Percentiles rank a stretch among this genome's conserved stretches.
These are phyloP conservation scores for Pseudogymnoascus sp. DNA, from an alignment of 2,329 filamentous ascomycete genomes.

Conservation along the genomic window DNA sequence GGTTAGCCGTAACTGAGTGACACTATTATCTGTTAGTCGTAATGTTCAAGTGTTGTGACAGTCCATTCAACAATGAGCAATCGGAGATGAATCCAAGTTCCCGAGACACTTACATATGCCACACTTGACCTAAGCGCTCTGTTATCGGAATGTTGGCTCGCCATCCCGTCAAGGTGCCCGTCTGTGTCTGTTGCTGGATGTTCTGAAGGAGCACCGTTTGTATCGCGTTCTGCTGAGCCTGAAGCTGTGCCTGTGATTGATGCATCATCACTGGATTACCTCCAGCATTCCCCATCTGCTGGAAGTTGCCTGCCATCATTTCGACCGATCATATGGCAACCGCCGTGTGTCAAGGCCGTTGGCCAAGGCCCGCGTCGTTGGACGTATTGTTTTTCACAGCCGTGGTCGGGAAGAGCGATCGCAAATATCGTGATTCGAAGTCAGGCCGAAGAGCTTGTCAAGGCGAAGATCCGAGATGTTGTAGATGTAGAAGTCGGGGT, in stretches of 20 bases:
- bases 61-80: background rate
- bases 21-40: slow-evolving; percentile 2
- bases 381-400: slow-evolving; percentile 1
- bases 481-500: slow-evolving; percentile 6
- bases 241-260: slow-evolving; percentile 1
- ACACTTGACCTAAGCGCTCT: slow-evolving; percentile 25
- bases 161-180: slow-evolving; percentile 22
- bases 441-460: background rate
- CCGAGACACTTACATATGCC: slow-evolving; percentile 25
- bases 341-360: background rate
- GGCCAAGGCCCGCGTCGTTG: slow-evolving; percentile 4
- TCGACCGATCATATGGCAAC: slow-evolving; percentile 15
- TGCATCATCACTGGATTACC: slow-evolving; percentile 20
- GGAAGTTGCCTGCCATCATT: slow-evolving; percentile 28
- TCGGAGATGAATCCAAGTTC: background rate
- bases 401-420: background rate
- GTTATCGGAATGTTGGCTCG: slow-evolving; percentile 20
- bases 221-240: slow-evolving; percentile 16
- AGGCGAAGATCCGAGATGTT: background rate
- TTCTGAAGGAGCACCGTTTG: slow-evolving; percentile 23
- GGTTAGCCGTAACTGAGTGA: slow-evolving; percentile 8
- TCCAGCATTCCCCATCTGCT: slow-evolving; percentile 24
- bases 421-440: slow-evolving; percentile 1
- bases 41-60: background rate
- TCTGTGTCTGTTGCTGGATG: slow-evolving; percentile 14